A percentile compares a stretch with the other conserved stretches of the same genome.
Evolutionary conservation across 1,284 basidiomycete genomes (phyloP).

Genomic region (Trichosporon asahii): DNA sequence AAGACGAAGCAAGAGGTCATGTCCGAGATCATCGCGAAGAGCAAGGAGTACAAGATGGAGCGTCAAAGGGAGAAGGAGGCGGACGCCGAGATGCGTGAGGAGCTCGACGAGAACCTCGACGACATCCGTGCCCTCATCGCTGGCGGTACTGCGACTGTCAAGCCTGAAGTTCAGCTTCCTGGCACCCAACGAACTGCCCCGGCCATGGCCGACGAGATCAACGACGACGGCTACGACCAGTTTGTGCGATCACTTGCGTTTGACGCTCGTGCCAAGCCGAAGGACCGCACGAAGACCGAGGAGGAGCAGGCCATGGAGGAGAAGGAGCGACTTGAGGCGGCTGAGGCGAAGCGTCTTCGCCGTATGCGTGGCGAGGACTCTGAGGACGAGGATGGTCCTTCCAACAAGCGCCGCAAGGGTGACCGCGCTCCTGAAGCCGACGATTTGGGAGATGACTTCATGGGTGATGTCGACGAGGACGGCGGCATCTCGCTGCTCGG

Average conservation of each 20-base stretch:
- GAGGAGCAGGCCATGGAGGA: conserved; percentile 88
- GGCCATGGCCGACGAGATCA: conserved; percentile 36
- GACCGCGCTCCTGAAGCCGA: conserved; percentile 56
- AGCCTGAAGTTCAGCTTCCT: conserved; percentile 42
- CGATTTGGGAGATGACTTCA: conserved; percentile 90
- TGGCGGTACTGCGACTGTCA: conserved; percentile 58
- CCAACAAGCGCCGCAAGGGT: conserved; percentile 39
- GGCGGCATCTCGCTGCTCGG: conserved; percentile 54
- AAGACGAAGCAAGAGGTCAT: conserved; percentile 95
- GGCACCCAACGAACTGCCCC: conserved; percentile 53
- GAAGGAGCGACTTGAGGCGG: conserved; percentile 79
- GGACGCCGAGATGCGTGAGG: conserved; percentile 79
- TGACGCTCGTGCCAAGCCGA: conserved; percentile 88
- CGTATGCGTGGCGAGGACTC: conserved; percentile 84
- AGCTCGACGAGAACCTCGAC: conserved; percentile 85
- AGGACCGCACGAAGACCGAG: conserved; percentile 93
- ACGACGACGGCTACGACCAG: conserved; percentile 70
- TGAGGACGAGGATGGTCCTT: conserved; percentile 56
- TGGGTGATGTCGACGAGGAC: conserved; percentile 54
- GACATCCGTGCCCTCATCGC: conserved; percentile 71
- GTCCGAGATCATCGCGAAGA: conserved; percentile 96
- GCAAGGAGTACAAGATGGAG: conserved; percentile 83
- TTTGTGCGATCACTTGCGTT: conserved; percentile 89
- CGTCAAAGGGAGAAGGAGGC: conserved; percentile 81
- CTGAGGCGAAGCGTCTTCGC: conserved; percentile 72